These are phyloP conservation scores for Isoetes taiwanensis DNA, from an alignment of 75 land plant genomes.

Conservation along the genomic window DNA sequence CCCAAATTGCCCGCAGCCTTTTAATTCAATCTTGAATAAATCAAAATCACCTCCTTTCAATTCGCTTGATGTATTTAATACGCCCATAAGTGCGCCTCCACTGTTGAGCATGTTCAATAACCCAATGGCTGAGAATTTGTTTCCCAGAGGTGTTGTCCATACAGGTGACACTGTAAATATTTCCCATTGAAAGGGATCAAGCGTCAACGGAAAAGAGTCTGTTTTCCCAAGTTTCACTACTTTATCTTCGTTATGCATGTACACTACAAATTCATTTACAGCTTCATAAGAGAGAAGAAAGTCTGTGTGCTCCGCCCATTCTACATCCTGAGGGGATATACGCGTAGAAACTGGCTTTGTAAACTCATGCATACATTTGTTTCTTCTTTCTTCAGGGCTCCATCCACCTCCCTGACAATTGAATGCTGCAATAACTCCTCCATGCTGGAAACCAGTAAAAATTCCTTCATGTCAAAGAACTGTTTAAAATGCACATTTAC, in stretches of 20 bases:
- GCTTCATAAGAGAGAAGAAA: conserved; percentile 21
- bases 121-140: conserved; percentile 56
- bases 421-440: conserved; percentile 52
- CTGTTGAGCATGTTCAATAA: conserved; percentile 40
- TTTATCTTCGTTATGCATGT: conserved; percentile 18
- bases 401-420: conserved; percentile 77
- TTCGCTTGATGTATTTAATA: no score
- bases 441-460: no score
- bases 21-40: no score
- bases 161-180: conserved; percentile 53
- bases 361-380: conserved; percentile 27
- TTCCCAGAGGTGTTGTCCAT: background rate
- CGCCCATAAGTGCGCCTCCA: no score
- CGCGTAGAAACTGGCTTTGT: conserved; percentile 16
- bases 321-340: conserved; percentile 30
- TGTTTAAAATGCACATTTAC: no score
- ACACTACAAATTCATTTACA: conserved; percentile 30
- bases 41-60: no score
- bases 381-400: conserved; percentile 32
- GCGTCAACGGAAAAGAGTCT: conserved; percentile 19
- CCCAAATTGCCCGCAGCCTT: no score
- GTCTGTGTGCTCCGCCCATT: conserved; percentile 37
- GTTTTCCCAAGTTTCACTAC: conserved; percentile 20
- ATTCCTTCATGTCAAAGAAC: no score
- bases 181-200: conserved; percentile 53